Evolutionary conservation across 106 monocot genomes (phyloP), one percentile per base, ranked within the genome.

Genomic region (Amphibolis antarctica): DNA sequence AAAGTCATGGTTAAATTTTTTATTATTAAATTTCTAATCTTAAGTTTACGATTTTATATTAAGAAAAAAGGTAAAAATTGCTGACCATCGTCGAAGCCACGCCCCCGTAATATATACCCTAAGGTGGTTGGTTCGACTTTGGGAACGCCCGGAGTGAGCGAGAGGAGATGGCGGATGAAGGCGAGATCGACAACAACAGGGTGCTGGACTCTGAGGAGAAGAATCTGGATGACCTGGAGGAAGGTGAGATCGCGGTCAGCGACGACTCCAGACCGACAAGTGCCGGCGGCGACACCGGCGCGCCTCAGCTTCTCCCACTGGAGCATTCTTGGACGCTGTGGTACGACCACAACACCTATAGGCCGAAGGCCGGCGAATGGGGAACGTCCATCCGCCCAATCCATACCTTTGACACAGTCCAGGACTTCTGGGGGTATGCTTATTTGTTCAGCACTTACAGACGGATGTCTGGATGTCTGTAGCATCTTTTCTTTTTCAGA

Each of bases 241-340:
- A 72, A 44, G 73, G 78, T 1, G 73, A 78, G 73, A 78, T 78
- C 77, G 7, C 24, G 20, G 53, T 28, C 44, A 17, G 13, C 18
- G 71, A 43, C 21, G 15, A 27, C 21, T 51, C 62, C 1, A 28
- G 46, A 12, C 59, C 66, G 10, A 21, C 55, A 12, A 53, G 27
- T 12, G 27, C 62, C 23, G 31, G 7, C 14, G 49, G 42, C 0
- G 44, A 9, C 18, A 45, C 14, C 23, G 30, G 10, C 21, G 69
- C 15, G 66, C 48, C n/a, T 10, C 55, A 59, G 68, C 43, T 14
- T 13, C 88, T 88, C 64, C 81, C 76, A 14, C 56, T 93, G 53
- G 93, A 93, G 69, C 74, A 93, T 64, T 56, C 80, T 0, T 93
- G 93, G 93, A 88, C 93, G 57, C 79, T 93, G 64, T 93, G 88